A percentile compares a stretch with the other conserved stretches of the same genome.
Evolutionary conservation across 371 early-diverging fungal species (phyloP).

Genomic region (Syncephalis plumigaleata): DNA sequence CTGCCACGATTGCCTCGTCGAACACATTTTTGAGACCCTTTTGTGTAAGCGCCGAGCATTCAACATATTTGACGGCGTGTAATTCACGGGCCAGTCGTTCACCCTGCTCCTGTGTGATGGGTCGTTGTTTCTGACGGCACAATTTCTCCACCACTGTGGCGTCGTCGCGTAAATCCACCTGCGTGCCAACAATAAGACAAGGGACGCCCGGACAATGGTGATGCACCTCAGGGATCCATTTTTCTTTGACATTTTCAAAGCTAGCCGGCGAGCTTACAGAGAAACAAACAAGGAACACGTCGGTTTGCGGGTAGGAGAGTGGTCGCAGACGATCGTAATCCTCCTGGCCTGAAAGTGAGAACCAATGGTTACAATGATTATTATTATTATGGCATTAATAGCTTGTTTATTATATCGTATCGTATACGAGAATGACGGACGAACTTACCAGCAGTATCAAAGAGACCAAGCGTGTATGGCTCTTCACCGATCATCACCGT

Average conservation of each 20-base stretch:
- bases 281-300: slow-evolving; percentile 92
- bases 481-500: slow-evolving; percentile 96
- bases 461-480: slow-evolving; percentile 79
- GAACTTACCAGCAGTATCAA: slow-evolving; percentile 86
- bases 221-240: slow-evolving; percentile 84
- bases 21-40: slow-evolving; percentile 94
- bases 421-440: no score
- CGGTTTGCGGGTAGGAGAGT: slow-evolving; percentile 84
- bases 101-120: slow-evolving; percentile 66
- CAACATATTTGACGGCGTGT: slow-evolving; percentile 91
- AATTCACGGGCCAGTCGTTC: slow-evolving; percentile 76
- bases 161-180: slow-evolving; percentile 90
- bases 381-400: not conserved
- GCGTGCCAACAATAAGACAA: slow-evolving; percentile 91
- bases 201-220: slow-evolving; percentile 97
- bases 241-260: slow-evolving; percentile 78
- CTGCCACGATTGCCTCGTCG: slow-evolving; percentile 97
- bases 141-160: slow-evolving; percentile 60
- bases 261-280: slow-evolving; percentile 90
- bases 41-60: slow-evolving; percentile 94
- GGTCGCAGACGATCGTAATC: slow-evolving; percentile 97
- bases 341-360: slow-evolving; percentile 51
- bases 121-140: slow-evolving; percentile 63
- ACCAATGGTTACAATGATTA: no score
- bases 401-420: no score